Percentiles rank a stretch among this genome's conserved stretches.
Conservation (phyloP, 306 rosid species). For the Cucurbita moschata region DNA sequence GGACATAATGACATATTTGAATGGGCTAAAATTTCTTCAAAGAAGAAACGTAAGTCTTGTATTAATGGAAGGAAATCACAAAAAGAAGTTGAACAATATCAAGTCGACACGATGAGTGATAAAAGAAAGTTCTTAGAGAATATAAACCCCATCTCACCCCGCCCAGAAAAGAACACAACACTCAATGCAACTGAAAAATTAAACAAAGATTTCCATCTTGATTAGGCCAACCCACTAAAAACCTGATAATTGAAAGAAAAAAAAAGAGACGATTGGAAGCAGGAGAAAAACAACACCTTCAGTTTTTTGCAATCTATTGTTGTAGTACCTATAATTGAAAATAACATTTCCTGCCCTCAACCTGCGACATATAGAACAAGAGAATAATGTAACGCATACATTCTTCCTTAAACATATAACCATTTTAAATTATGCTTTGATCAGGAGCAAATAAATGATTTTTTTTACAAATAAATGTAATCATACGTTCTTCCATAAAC, state of each 20-base stretch:
- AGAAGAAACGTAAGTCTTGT: background rate
- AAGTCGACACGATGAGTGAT: background rate
- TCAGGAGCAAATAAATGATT: background rate
- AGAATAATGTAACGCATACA: background rate
- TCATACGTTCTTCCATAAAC: background rate
- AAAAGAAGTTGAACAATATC: background rate
- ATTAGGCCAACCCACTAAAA: background rate
- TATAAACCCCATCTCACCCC: background rate
- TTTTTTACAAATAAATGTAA: background rate
- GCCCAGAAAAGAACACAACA: background rate
- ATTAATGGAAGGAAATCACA: background rate
- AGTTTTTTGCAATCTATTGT: slow-evolving; percentile 41
- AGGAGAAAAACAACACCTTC: slow-evolving; percentile 40
- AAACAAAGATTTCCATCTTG: background rate
- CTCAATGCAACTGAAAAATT: background rate
- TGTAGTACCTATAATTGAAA: slow-evolving; percentile 66
- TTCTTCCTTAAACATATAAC: background rate
- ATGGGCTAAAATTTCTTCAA: background rate
- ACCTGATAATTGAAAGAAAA: background rate
- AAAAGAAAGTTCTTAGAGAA: background rate
- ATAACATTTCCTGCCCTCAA: slow-evolving; percentile 56
- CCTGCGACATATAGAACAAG: slow-evolving; percentile 41
- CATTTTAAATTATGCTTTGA: background rate
- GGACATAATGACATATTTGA: background rate
- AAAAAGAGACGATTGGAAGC: background rate